Base-by-base conservation (phyloP, 2,329 filamentous ascomycete species). In the Fusarium goolgardi region DNA sequence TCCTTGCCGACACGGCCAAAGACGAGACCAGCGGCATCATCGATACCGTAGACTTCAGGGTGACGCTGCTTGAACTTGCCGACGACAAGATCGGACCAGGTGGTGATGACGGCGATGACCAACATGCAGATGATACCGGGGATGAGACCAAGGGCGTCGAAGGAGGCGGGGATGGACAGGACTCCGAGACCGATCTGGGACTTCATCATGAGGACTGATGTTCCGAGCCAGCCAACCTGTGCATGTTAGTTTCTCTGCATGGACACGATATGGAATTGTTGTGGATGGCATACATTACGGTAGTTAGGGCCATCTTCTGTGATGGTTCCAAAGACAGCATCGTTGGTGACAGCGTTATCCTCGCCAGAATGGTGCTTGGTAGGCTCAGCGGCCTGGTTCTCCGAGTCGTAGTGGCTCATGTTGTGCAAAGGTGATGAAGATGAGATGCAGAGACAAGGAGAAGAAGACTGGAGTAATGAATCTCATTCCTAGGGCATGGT, bases 51-150 rank as follows among this genome's bases (percentile, higher is more conserved):
- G 3, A 86, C 82, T 44, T 83, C 78, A 4, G 80, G 80, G 63
- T 87, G 85, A 23, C 75, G 75, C n/a, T 82, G 69, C 71, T 87
- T 87, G 78, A 86, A 86, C 15, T 75, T 73, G 15, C 82, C 83
- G 12, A 85, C 77, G 20, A 84, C 80, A 62, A 81, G 83, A 56
- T 79, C 78, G 7, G 82, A 83, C 83, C 83, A 85, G 4, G 80
- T 83, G 0, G 82, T 84, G 67, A 84, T 82, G 32, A 49, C 64
- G 2, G 77, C 81, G 27, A 85, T 78, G 13, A 67, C 63, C 1
- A 79, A 46, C 18, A 85, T 75, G 47, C 79, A 78, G 25, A 85
- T 80, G 20, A 84, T 73, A 12, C 83, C 83, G 1, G 83, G 83
- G 11, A 84, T 76, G 31, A 85, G 75, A n/a, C 83, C 83, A 12